phyloP scores from a whole-genome alignment of 768 basidiomycete genomes.

The Clavulina sp. region DNA sequence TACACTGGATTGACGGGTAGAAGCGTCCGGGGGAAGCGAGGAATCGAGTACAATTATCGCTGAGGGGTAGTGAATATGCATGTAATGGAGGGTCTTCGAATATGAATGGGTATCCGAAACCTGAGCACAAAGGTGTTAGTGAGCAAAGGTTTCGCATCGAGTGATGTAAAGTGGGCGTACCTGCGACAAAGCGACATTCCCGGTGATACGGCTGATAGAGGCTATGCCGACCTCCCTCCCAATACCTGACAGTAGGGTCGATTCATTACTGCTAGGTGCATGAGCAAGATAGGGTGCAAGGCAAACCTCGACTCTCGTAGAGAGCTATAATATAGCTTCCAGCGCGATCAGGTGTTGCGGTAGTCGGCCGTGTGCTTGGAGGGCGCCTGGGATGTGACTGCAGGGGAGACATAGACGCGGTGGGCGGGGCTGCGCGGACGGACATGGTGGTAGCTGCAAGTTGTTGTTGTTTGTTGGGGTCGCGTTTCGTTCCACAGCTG shows the following conservation, averaged over 20 bases:
- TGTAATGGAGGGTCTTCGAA: constrained; percentile 72
- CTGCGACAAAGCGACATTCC: constrained; percentile 60
- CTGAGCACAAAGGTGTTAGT: constrained; percentile 21
- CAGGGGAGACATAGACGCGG: no score
- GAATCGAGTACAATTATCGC: constrained; percentile 72
- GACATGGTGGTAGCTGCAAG: no score
- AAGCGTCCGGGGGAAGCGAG: constrained; percentile 8
- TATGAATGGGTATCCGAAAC: constrained; percentile 77
- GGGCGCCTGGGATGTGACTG: no score
- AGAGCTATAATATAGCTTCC: not conserved
- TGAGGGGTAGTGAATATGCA: constrained; percentile 56
- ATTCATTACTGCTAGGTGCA: no score
- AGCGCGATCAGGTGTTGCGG: not conserved
- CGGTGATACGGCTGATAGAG: constrained; percentile 65
- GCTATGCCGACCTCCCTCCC: constrained; percentile 78
- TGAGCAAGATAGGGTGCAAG: not conserved
- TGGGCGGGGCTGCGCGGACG: no score
- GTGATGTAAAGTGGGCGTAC: constrained; percentile 21
- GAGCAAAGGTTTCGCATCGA: not conserved
- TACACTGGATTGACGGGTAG: constrained; percentile 23
- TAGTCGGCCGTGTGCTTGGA: not conserved
- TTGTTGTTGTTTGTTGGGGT: no score
- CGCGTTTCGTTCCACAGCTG: no score
- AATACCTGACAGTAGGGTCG: constrained; percentile 23
- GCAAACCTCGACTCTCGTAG: not conserved